phyloP scores from a whole-genome alignment of 2,329 filamentous ascomycete genomes.

The Epichloe elymi region DNA sequence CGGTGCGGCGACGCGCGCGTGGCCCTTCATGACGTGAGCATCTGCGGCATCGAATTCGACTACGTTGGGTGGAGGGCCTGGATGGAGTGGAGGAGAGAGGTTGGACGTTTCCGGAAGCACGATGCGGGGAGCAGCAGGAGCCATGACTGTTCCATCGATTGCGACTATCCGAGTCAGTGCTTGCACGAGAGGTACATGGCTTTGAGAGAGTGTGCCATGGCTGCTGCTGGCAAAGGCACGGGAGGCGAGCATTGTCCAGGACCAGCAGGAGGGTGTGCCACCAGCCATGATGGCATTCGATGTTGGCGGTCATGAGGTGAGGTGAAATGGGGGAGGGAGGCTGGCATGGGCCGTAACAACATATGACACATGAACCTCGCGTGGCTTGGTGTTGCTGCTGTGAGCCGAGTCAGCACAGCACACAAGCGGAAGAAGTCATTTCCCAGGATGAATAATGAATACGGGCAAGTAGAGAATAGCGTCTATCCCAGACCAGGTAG shows the following conservation, averaged over 20 bases:
- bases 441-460: too few relatives aligned
- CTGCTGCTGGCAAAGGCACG: not conserved
- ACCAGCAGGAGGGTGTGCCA: too few relatives aligned
- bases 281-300: too few relatives aligned
- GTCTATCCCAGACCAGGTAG: not conserved
- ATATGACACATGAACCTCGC: too few relatives aligned
- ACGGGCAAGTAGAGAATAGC: too few relatives aligned
- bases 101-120: not conserved
- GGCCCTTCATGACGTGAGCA: not conserved
- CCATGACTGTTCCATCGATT: constrained; percentile 12
- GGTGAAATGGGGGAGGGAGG: too few relatives aligned
- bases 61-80: constrained; percentile 9
- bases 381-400: too few relatives aligned
- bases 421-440: not conserved
- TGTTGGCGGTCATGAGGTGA: too few relatives aligned
- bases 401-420: not conserved
- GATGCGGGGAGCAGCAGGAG: not conserved
- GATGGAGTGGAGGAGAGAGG: constrained; percentile 1
- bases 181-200: constrained; percentile 3
- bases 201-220: not conserved
- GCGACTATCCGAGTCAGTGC: constrained; percentile 14
- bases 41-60: constrained; percentile 20
- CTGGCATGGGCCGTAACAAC: too few relatives aligned
- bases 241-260: not conserved
- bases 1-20: not conserved